Base-by-base conservation (phyloP, 2,329 filamentous ascomycete species). In the Fonsecaea pugnacius region DNA sequence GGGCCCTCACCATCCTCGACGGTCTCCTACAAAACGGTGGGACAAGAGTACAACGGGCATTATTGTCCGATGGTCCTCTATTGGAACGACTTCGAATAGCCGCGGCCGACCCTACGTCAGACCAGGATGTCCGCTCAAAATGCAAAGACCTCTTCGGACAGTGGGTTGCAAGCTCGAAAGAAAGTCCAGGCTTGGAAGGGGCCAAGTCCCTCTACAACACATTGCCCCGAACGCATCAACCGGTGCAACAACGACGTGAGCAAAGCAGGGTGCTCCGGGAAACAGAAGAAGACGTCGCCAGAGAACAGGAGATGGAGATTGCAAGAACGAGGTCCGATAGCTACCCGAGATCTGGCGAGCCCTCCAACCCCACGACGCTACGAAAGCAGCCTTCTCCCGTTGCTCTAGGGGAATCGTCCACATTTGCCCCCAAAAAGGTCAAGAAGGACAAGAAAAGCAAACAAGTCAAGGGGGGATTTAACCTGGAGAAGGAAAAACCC, bases 1-100 rank as follows among this genome's bases (percentile, higher is more conserved):
- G 95, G 65, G 91, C 95, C 38, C 85, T 99, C 24, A 89, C 90
- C 10, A 89, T 99, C 56, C 85, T 99, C 1, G 95, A 99, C 75
- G 93, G 91, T 48, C 83, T 99, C 43, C 95, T 99, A 66, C 91
- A 97, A 74, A 99, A 99, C 79, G 93, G 92, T 2, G 94, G 94
- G 1, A 84, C 89, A 12, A 87, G 89, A 12, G 97, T 98, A 74
- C 91, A 97, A 77, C 87, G 91, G 55, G 85, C 86, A 16, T 64
- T 71, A 18, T 96, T 98, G 75, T 91, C 89, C 9, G 94, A 99
- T 73, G 93, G 97, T 75, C 91, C 93, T 33, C 82, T 99, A 43
- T 85, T 99, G 66, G 95, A 99, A 78, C 90, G 95, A 27, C 83
- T 99, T 58, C 88, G 95, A 24, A 89, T 98, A 36, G 90, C 94